Evolutionary conservation across 208 protist genomes (phyloP), one percentile per base, ranked within the genome.

Genomic region (Trypanosoma scelopori): DNA sequence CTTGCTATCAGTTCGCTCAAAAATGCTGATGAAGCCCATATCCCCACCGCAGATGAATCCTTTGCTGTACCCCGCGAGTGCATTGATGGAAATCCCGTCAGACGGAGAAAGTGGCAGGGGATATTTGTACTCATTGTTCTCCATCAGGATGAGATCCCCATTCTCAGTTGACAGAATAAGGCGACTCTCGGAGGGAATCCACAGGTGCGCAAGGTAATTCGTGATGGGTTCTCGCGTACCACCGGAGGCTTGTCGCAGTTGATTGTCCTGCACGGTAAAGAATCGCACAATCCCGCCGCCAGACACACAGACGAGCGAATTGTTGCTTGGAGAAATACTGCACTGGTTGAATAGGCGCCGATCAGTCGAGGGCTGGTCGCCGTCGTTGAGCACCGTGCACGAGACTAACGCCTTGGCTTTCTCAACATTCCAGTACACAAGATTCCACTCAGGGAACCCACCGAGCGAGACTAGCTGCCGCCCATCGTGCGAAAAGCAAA

Each of bases 31-130:
- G 45, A 96, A 69, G n/a, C 97, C 95, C 78, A 94, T 91, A 61
- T 98, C 95, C 15, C 93, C 87, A 5, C 93, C 96, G 56, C 93
- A 97, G 23, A 98, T 90, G 65, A 99, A 98, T 20, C 97, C 97
- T 61, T 98, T 98, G 28, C 75, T 88, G 76, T 94, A 96, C n/a
- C 78, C 62, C 42, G 85, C 74, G 25, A 98, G 71, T 4, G 85
- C 66, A 41, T 84, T 91, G 69, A 98, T 97, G n/a, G 87, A 82
- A 51, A 97, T 74, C 11, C 89, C 91, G 66, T 97, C 93, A 7
- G 85, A 91, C 20, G 91, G 92, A 5, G 87, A 94, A 7, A 94
- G 61, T 22, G 89, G 89, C 32, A 96, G 72, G n/a, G 88, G 74
- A 70, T 87, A 85, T 61, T 82, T 81, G 55, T 93, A 92, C 67